phyloP scores from a whole-genome alignment of 495 filamentous ascomycete species.

The Acidomyces sp. region DNA sequence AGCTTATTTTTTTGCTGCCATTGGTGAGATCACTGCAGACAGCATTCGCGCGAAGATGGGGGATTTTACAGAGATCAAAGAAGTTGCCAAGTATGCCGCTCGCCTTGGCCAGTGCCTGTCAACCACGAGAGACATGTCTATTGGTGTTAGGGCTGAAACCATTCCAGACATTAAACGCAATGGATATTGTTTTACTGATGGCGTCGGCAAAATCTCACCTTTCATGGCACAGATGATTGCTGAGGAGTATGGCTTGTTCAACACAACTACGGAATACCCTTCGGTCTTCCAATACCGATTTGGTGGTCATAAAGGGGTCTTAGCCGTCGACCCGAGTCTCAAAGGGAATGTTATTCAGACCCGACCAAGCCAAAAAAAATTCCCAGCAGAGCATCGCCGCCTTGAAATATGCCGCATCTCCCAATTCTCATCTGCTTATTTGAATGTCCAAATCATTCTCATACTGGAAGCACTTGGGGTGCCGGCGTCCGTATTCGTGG shows the following conservation, averaged over 20 bases:
- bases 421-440: constrained; percentile 53
- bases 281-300: constrained; percentile 86
- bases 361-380: constrained; percentile 78
- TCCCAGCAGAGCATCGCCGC: constrained; percentile 51
- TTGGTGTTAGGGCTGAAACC: constrained; percentile 33
- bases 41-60: constrained; percentile 90
- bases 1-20: constrained; percentile 73
- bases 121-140: constrained; percentile 60
- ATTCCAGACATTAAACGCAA: constrained; percentile 55
- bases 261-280: constrained; percentile 38
- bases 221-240: constrained; percentile 60
- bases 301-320: constrained; percentile 82
- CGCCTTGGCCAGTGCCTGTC: constrained; percentile 92
- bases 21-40: constrained; percentile 45
- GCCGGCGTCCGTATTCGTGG: constrained; percentile 48
- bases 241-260: constrained; percentile 46
- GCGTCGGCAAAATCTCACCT: constrained; percentile 80
- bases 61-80: constrained; percentile 58
- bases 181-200: constrained; percentile 69
- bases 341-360: constrained; percentile 45
- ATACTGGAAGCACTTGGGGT: constrained; percentile 72
- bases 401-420: constrained; percentile 80
- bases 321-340: constrained; percentile 43
- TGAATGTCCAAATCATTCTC: constrained; percentile 83
- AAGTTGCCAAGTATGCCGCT: constrained; percentile 74